These are phyloP conservation scores for Boletus tomentosulus DNA, from an alignment of 768 basidiomycete genomes.

Conservation along the genomic window DNA sequence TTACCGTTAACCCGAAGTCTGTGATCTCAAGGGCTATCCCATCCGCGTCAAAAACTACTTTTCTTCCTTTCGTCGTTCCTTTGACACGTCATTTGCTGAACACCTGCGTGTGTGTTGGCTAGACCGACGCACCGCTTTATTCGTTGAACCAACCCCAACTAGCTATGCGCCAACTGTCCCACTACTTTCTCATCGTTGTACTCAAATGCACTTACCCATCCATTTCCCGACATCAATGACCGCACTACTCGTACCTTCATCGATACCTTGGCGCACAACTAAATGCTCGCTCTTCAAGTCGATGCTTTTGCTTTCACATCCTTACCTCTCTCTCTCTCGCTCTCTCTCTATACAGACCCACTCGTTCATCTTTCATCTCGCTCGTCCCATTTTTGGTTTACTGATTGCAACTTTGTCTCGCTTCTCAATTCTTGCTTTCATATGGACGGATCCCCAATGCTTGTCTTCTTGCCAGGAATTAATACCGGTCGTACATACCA, in stretches of 20 bases:
- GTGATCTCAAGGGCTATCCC: background rate
- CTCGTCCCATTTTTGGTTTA: constrained; percentile 1
- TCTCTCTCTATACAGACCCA: too few species aligned
- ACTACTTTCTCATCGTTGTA: constrained; percentile 12
- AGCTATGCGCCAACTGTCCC: background rate
- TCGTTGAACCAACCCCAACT: background rate
- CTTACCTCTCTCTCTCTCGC: background rate
- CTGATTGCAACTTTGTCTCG: background rate
- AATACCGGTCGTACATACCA: constrained; percentile 12
- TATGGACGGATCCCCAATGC: constrained; percentile 2
- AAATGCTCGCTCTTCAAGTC: constrained; percentile 4
- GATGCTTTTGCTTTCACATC: constrained; percentile 5
- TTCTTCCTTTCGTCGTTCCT: background rate
- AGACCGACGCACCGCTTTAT: background rate
- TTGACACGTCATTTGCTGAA: background rate
- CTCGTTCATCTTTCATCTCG: constrained; percentile 2
- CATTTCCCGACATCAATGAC: background rate
- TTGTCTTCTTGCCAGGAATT: constrained; percentile 14
- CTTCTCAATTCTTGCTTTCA: constrained; percentile 1
- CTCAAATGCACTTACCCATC: constrained; percentile 8
- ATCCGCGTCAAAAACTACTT: background rate
- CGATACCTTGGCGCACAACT: constrained; percentile 13
- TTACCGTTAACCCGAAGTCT: background rate
- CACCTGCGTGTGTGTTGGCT: background rate
- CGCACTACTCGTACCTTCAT: background rate